These are phyloP conservation scores for Hibiscus tridactylites DNA, from an alignment of 345 rosid genomes.

Conservation along the genomic window DNA sequence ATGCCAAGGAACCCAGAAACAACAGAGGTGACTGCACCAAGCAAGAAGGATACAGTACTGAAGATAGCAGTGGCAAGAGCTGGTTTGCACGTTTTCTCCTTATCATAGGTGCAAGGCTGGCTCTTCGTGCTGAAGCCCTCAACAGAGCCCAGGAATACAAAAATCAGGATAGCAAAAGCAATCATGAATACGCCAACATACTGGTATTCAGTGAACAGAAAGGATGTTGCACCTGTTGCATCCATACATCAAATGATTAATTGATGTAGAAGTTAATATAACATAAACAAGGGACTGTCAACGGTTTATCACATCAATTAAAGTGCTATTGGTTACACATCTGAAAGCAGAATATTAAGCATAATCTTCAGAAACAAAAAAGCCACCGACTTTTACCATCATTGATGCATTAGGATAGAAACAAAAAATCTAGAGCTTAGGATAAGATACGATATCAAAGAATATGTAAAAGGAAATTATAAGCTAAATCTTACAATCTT, in stretches of 20 bases:
- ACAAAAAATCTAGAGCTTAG: neutral
- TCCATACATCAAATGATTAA: neutral
- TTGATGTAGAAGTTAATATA: neutral
- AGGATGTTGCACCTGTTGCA: conserved; percentile 46
- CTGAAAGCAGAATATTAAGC: neutral
- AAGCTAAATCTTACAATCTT: too few species aligned
- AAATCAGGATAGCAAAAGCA: conserved; percentile 44
- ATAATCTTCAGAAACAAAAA: neutral
- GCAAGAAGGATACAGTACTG: conserved; percentile 62
- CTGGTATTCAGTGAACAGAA: conserved; percentile 50
- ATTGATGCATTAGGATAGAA: neutral
- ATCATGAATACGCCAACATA: conserved; percentile 51
- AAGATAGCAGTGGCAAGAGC: conserved; percentile 71
- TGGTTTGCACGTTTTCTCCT: conserved; percentile 51
- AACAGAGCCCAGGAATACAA: conserved; percentile 49
- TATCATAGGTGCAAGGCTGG: conserved; percentile 56
- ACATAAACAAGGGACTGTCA: neutral
- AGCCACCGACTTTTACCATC: neutral
- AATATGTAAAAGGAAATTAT: too few species aligned
- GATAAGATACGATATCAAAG: neutral
- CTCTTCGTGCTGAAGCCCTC: conserved; percentile 56
- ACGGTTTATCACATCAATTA: neutral
- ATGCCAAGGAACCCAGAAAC: conserved; percentile 79
- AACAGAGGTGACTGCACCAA: conserved; percentile 60
- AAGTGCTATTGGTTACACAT: neutral